phyloP scores from a whole-genome alignment of 345 rosid species.

The Rhodamnia rubescens region DNA sequence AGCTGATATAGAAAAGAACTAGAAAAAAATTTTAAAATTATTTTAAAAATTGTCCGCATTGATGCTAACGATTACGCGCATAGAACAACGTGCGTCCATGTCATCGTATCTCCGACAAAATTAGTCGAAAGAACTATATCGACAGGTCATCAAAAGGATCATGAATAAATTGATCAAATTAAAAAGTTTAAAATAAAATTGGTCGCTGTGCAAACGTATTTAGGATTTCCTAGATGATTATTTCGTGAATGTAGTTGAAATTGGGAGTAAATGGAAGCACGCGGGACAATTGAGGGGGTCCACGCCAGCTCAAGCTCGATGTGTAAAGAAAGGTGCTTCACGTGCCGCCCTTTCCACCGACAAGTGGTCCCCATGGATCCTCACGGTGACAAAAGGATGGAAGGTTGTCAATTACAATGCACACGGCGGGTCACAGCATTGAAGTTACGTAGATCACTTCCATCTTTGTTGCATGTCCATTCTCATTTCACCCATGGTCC shows the following conservation, averaged over 20 bases:
- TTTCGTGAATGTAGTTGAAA: too few species aligned
- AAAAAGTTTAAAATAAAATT: background rate
- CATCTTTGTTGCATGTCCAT: background rate
- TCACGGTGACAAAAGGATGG: background rate
- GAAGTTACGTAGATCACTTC: background rate
- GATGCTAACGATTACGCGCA: rapidly evolving
- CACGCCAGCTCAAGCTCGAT: background rate
- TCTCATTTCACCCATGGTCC: background rate
- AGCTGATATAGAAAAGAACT: too few species aligned
- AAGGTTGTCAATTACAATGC: background rate
- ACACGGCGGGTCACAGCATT: background rate
- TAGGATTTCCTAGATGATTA: background rate
- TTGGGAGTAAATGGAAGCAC: background rate
- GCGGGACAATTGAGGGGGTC: background rate
- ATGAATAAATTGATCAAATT: too few species aligned
- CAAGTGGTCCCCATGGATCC: background rate
- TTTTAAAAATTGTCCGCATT: too few species aligned
- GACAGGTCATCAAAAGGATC: rapidly evolving
- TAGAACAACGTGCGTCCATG: too few species aligned
- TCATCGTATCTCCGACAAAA: rapidly evolving
- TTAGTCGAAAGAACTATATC: rapidly evolving
- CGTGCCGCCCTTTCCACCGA: background rate
- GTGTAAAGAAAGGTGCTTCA: background rate
- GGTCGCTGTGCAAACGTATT: background rate
- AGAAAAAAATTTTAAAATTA: too few species aligned